Conservation (phyloP, 129 eudicot genomes). For the Solidago caesia region DNA sequence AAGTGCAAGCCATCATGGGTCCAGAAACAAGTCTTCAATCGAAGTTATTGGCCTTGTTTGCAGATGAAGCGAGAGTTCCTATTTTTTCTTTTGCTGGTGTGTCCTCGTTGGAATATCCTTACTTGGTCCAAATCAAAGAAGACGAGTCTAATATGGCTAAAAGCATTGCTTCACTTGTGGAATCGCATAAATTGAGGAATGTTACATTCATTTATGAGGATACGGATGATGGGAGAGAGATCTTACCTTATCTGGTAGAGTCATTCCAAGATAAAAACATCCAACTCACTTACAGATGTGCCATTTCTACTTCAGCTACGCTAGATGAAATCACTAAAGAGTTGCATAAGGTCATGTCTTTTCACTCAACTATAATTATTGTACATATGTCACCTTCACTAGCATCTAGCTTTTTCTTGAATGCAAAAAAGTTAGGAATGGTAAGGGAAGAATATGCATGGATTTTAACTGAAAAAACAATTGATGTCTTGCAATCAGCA, state of each 20-base stretch:
- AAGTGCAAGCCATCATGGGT: constrained; percentile 39
- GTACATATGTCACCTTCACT: constrained; percentile 41
- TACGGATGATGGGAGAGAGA: constrained; percentile 25
- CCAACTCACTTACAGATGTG: constrained; percentile 21
- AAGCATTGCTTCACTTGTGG: constrained; percentile 24
- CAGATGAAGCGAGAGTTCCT: constrained; percentile 27
- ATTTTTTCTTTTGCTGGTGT: constrained; percentile 28
- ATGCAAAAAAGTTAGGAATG: constrained; percentile 44
- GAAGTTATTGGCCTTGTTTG: constrained; percentile 14
- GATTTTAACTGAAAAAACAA: constrained; percentile 37
- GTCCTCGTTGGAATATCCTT: constrained; percentile 19
- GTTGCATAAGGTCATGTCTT: constrained; percentile 36
- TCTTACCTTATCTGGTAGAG: constrained; percentile 14
- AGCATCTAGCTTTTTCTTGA: constrained; percentile 38
- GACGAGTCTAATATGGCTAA: constrained; percentile 27
- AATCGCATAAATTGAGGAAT: constrained; percentile 27
- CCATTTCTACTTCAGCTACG: constrained; percentile 28
- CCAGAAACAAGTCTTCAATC: constrained; percentile 20
- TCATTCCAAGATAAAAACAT: constrained; percentile 24
- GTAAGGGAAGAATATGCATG: constrained; percentile 47
- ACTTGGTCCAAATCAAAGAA: constrained; percentile 31
- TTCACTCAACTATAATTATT: constrained; percentile 39
- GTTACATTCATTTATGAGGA: constrained; percentile 29
- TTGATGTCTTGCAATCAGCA: constrained; percentile 21
- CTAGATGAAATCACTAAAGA: constrained; percentile 37